Percentiles rank a stretch among this genome's conserved stretches.
phyloP scores from a whole-genome alignment of 2,329 filamentous ascomycete species.

The Metarhizium humberi region DNA sequence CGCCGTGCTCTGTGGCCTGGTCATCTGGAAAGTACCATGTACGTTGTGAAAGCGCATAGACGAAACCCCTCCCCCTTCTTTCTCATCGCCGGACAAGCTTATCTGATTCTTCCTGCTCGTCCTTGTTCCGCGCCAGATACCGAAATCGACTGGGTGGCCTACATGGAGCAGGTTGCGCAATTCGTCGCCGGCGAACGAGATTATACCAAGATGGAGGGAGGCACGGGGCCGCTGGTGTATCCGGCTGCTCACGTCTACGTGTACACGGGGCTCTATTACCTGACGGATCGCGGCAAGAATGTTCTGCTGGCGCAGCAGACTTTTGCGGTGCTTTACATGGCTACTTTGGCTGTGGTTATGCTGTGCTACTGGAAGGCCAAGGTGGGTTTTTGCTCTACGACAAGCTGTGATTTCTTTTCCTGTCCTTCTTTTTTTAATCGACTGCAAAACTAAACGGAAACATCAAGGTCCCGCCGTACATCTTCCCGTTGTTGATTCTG shows the following conservation, averaged over 20 bases:
- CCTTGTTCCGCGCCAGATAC: conserved; percentile 51
- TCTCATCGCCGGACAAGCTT: not conserved
- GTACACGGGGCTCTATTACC: conserved; percentile 67
- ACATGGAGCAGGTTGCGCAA: conserved; percentile 86
- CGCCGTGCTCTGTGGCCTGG: conserved; percentile 57
- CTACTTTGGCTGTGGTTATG: conserved; percentile 67
- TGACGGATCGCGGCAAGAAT: conserved; percentile 68
- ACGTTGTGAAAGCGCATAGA: conserved; percentile 22
- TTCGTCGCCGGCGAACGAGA: conserved; percentile 79
- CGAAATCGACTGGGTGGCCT: conserved; percentile 95
- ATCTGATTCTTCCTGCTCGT: not conserved
- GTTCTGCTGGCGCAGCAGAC: conserved; percentile 75
- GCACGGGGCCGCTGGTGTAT: conserved; percentile 90
- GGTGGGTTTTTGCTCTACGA: conserved; percentile 28
- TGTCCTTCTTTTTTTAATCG: too few relatives aligned
- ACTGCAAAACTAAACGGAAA: not conserved
- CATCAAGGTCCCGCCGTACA: conserved; percentile 66
- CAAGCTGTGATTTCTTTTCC: not conserved
- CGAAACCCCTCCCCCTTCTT: too few relatives aligned
- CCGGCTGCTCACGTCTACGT: conserved; percentile 90
- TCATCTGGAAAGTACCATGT: conserved; percentile 83
- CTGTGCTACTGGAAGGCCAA: conserved; percentile 69
- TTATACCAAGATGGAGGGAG: conserved; percentile 77
- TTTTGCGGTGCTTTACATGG: conserved; percentile 73
- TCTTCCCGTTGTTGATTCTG: conserved; percentile 75